Evolutionary conservation across 176 grass and related monocot species (phyloP), one percentile per base, ranked within the genome.

Genomic region (Areca catechu): DNA sequence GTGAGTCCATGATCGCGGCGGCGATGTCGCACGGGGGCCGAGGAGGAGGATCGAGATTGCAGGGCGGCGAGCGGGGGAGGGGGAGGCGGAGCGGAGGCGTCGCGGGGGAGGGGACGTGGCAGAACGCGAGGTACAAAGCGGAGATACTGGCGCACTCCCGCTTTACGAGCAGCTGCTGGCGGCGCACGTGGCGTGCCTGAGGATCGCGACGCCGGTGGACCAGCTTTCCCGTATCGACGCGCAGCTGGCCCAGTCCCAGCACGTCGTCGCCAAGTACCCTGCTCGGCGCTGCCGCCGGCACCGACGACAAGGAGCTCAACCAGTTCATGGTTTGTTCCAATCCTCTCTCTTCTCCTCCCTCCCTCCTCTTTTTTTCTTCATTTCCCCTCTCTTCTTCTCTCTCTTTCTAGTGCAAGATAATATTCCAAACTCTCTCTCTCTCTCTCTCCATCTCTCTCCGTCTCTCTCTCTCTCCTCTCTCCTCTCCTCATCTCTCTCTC

Each of bases 141-240:
- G 49, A 52, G 24, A 34, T 72, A 2, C 24, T 62, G 57, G 17
- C 24, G 4, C 69, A 72, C 58, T n/a, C n/a, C 69, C 69, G n/a
- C 58, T 72, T 24, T 72, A 53, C 69, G 69, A 72, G 58, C 69
- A 72, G 69, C 48, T 72, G 49, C 19, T 72, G 25, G 51, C 50
- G 47, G 58, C 69, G 25, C 69, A 72, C 49, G 69, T 72, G 24
- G 57, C 69, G 18, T 72, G 69, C 69, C 49, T 72, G 24, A 48
- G 69, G 12, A 25, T 72, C 48, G 69, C 69, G 16, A 72, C 69
- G 49, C 69, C 69, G 18, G 69, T 72, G 12, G 69, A 72, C 69
- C 69, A 72, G 69, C 49, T 72, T 37, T 57, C 69, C 25, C 28
- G 58, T 49, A 61, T 72, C 48, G 69, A 72, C 49, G 69, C 69